Conservation (phyloP, 805 yeast genomes). For the Ascoidea tarda region DNA sequence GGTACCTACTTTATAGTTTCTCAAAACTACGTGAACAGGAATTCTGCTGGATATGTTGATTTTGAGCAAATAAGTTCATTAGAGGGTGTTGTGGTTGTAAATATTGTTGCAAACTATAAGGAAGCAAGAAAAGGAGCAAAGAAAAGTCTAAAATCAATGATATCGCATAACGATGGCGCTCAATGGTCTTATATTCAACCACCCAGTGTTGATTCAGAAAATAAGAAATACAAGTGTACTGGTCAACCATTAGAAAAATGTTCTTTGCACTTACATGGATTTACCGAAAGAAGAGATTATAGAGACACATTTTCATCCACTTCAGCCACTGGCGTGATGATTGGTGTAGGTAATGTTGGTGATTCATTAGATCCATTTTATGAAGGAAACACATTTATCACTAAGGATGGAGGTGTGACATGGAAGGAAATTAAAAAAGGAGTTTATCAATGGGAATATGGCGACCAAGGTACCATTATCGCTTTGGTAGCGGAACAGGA, state of each 20-base stretch:
- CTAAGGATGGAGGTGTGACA: conserved; percentile 77
- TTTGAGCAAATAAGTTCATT: conserved; percentile 69
- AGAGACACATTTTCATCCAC: conserved; percentile 79
- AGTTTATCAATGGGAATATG: conserved; percentile 82
- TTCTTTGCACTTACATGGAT: conserved; percentile 78
- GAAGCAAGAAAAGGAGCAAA: conserved; percentile 27
- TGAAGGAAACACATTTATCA: conserved; percentile 55
- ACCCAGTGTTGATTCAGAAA: conserved; percentile 48
- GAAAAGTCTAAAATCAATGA: conserved; percentile 52
- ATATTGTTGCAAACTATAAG: conserved; percentile 44
- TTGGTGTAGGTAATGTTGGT: conserved; percentile 88
- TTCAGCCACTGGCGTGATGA: conserved; percentile 78
- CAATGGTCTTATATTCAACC: conserved; percentile 64
- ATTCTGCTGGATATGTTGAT: conserved; percentile 62
- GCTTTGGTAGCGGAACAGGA: conserved; percentile 51
- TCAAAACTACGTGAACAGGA: conserved; percentile 61
- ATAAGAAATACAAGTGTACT: conserved; percentile 39
- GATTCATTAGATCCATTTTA: conserved; percentile 30
- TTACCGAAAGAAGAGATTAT: conserved; percentile 67
- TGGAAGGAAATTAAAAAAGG: conserved; percentile 77
- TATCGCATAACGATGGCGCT: conserved; percentile 84
- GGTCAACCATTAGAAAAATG: conserved; percentile 44
- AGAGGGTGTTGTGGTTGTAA: conserved; percentile 76
- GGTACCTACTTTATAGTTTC: conserved; percentile 74
- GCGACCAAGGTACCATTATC: conserved; percentile 86